phyloP scores from a whole-genome alignment of 2,329 filamentous ascomycete species.

The Cytospora paraplurivora region DNA sequence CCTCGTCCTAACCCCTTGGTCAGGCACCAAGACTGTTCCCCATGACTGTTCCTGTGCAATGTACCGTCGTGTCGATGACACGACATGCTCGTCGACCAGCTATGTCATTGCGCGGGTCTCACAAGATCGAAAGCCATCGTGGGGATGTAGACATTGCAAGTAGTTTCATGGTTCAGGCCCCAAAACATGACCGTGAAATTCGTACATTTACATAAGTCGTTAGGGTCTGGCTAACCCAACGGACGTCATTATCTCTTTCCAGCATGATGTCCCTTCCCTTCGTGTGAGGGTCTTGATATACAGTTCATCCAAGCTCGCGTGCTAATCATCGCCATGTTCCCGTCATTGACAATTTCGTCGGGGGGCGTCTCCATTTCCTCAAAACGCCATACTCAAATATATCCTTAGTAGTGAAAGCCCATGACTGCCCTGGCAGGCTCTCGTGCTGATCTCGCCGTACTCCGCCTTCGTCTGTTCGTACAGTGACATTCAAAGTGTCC shows the following conservation, averaged over 20 bases:
- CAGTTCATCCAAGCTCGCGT: conserved; percentile 20
- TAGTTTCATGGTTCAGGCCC: not conserved
- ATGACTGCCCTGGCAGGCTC: no score
- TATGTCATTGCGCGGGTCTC: not conserved
- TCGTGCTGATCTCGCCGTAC: not conserved
- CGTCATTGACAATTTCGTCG: conserved; percentile 1
- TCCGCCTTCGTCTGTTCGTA: not conserved
- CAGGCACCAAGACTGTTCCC: no score
- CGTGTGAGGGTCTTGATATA: conserved; percentile 17
- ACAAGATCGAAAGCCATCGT: not conserved
- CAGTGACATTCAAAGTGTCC: conserved; percentile 1
- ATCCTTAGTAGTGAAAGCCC: no score
- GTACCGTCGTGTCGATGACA: not conserved
- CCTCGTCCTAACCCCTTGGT: no score
- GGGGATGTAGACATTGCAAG: not conserved
- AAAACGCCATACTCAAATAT: no score
- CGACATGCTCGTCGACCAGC: not conserved
- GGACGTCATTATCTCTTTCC: conserved; percentile 17
- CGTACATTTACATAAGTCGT: conserved; percentile 29
- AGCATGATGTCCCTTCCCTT: conserved; percentile 8
- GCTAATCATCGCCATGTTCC: conserved; percentile 8
- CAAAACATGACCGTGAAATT: conserved; percentile 22
- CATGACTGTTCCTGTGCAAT: not conserved
- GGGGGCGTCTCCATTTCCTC: no score
- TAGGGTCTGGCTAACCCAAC: conserved; percentile 2